Evolutionary conservation across 352 stramenopile genomes (phyloP).

Genomic region (Thalassiosira livingstoniorum): DNA sequence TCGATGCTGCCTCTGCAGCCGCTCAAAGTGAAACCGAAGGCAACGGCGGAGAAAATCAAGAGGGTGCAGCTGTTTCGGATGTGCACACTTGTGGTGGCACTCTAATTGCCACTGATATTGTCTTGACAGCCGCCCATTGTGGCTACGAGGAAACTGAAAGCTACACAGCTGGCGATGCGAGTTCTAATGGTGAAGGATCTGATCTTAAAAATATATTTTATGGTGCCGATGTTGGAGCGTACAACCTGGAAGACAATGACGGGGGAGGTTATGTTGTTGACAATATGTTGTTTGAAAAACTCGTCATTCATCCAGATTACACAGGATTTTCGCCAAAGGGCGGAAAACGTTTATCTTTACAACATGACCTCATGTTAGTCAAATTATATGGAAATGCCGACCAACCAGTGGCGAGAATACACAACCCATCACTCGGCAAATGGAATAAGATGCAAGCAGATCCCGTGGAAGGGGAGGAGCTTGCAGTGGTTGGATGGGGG

Average conservation of each 20-base stretch:
- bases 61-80: conserved; percentile 11
- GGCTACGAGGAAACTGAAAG: conserved; percentile 36
- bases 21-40: too few relatives aligned
- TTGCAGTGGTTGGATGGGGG: conserved; percentile 47
- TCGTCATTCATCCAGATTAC: conserved; percentile 49
- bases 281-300: conserved; percentile 56
- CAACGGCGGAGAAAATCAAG: too few relatives aligned
- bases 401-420: conserved; percentile 38
- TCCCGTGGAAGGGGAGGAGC: conserved; percentile 16
- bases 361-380: conserved; percentile 59
- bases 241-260: conserved; percentile 31
- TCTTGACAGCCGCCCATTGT: conserved; percentile 52
- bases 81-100: conserved; percentile 38
- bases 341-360: conserved; percentile 15
- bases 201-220: conserved; percentile 36
- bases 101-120: conserved; percentile 41
- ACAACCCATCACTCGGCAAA: conserved; percentile 33
- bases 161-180: neutral
- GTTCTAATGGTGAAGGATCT: conserved; percentile 13
- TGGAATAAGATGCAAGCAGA: neutral
- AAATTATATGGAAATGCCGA: conserved; percentile 53
- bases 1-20: neutral
- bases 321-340: conserved; percentile 19
- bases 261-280: conserved; percentile 30
- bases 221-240: conserved; percentile 49